Percentiles rank a stretch among this genome's conserved stretches.
phyloP scores from a whole-genome alignment of 306 rosid genomes.

The Pterocarpus santalinus region DNA sequence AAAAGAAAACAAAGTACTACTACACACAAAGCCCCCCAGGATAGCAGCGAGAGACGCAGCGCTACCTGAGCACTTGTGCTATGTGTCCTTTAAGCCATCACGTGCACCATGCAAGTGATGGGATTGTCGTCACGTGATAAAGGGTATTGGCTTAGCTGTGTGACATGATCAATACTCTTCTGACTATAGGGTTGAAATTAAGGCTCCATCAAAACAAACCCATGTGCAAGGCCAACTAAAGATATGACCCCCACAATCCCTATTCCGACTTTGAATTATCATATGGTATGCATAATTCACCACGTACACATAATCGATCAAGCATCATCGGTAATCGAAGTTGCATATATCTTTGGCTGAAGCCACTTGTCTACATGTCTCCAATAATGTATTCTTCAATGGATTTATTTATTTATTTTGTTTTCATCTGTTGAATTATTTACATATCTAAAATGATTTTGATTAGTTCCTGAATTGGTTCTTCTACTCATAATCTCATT shows the following conservation, averaged over 20 bases:
- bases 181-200: conserved; percentile 32
- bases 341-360: background rate
- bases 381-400: background rate
- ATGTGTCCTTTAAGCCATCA: conserved; percentile 28
- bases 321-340: background rate
- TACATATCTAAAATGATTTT: background rate
- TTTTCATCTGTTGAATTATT: conserved; percentile 3
- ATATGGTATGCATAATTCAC: background rate
- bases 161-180: conserved; percentile 37
- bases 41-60: background rate
- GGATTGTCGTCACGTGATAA: conserved; percentile 34
- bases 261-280: conserved; percentile 3
- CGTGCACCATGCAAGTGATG: background rate
- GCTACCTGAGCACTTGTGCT: background rate
- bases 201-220: conserved; percentile 31
- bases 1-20: too few species aligned
- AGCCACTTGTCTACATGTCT: conserved; percentile 23
- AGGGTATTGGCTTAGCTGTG: conserved; percentile 53
- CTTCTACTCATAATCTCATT: background rate
- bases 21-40: background rate
- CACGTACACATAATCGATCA: background rate
- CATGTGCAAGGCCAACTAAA: conserved; percentile 45
- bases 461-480: background rate
- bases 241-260: conserved; percentile 14
- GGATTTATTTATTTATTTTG: background rate